Percentiles rank a stretch among this genome's conserved stretches.
Evolutionary conservation across 805 yeast species (phyloP).

Genomic region (Henningerozyma blattae): DNA sequence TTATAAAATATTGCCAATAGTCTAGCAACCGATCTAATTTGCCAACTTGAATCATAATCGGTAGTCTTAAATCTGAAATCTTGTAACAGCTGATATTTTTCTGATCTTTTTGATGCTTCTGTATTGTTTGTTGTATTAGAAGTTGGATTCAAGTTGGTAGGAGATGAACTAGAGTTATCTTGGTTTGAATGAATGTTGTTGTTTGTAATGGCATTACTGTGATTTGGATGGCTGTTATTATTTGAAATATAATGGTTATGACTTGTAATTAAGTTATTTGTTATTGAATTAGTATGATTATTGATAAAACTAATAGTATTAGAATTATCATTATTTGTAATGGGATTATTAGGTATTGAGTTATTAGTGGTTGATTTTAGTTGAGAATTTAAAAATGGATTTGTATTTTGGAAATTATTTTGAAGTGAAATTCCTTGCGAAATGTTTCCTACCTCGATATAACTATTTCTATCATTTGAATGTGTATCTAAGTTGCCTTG

Average conservation of each 20-base stretch:
- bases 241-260: no score
- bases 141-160: neutral
- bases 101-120: neutral
- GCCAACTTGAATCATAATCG: constrained; percentile 73
- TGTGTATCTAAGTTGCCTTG: no score
- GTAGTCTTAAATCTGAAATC: constrained; percentile 21
- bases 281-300: neutral
- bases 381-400: no score
- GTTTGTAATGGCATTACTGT: neutral
- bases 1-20: constrained; percentile 42
- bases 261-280: neutral
- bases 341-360: neutral
- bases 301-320: neutral
- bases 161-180: neutral
- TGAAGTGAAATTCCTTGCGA: no score
- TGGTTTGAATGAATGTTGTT: neutral
- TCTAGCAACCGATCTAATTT: constrained; percentile 52
- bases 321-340: neutral
- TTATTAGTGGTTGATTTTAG: neutral
- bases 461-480: no score
- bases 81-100: neutral
- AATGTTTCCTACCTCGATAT: no score
- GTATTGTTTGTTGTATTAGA: neutral
- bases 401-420: no score
- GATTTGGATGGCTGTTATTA: neutral